Percentiles rank a stretch among this genome's conserved stretches.
phyloP scores from a whole-genome alignment of 805 yeast species.

The Candida ponderosae region DNA sequence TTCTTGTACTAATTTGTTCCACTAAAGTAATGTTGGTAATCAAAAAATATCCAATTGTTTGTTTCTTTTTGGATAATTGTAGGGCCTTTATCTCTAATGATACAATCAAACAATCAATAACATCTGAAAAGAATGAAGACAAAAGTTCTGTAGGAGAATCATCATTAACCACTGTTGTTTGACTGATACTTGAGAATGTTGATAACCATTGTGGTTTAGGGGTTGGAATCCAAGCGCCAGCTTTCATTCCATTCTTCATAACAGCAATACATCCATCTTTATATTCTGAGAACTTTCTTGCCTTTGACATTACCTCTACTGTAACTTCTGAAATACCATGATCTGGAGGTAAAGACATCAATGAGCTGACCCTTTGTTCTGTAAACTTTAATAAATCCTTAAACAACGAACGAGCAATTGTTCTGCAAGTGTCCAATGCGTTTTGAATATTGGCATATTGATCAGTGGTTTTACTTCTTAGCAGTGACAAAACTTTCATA shows the following conservation, averaged over 20 bases:
- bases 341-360: conserved; percentile 51
- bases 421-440: conserved; percentile 19
- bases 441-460: conserved; percentile 12
- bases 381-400: conserved; percentile 49
- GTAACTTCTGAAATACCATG: conserved; percentile 65
- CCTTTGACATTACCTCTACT: conserved; percentile 61
- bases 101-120: conserved; percentile 64
- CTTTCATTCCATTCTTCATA: conserved; percentile 38
- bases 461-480: conserved; percentile 18
- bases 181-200: conserved; percentile 40
- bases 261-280: conserved; percentile 42
- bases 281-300: conserved; percentile 59
- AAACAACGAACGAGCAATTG: conserved; percentile 36
- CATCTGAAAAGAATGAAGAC: conserved; percentile 66
- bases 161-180: conserved; percentile 28
- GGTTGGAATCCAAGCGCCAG: conserved; percentile 64
- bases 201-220: conserved; percentile 47
- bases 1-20: conserved; percentile 63
- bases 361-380: conserved; percentile 38
- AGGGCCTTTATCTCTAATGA: conserved; percentile 56
- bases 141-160: conserved; percentile 43
- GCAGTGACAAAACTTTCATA: conserved; percentile 24
- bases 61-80: conserved; percentile 21
- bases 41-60: conserved; percentile 57
- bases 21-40: conserved; percentile 64